A percentile compares a stretch with the other conserved stretches of the same genome.
Evolutionary conservation across 768 basidiomycete genomes (phyloP).

Genomic region (Tephrocybe rancida): DNA sequence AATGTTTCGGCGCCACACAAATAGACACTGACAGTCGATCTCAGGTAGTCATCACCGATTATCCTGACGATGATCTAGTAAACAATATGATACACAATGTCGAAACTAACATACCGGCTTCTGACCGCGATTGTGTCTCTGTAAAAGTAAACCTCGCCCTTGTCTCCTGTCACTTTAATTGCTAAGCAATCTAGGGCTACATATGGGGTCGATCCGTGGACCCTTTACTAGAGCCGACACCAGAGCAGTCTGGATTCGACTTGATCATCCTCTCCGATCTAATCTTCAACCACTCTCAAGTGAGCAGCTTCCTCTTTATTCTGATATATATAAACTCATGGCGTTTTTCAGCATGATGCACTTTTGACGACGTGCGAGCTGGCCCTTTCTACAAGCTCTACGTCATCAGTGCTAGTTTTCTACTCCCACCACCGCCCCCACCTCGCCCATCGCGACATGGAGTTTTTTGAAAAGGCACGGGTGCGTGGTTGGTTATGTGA

Average conservation of each 20-base stretch:
- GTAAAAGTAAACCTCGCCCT: slow-evolving; percentile 24
- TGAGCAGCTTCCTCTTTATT: slow-evolving; percentile 24
- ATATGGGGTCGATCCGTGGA: slow-evolving; percentile 73
- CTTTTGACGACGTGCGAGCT: slow-evolving; percentile 74
- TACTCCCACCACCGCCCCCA: slow-evolving; percentile 90
- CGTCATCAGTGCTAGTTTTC: slow-evolving; percentile 69
- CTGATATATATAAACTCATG: not conserved
- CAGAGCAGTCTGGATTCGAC: slow-evolving; percentile 51
- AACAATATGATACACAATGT: slow-evolving; percentile 79
- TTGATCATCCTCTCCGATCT: slow-evolving; percentile 90
- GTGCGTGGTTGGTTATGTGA: slow-evolving; percentile 73
- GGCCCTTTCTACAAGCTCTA: slow-evolving; percentile 26
- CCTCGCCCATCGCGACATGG: slow-evolving; percentile 79
- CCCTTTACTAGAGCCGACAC: slow-evolving; percentile 39
- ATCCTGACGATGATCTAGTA: slow-evolving; percentile 78
- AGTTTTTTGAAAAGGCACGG: slow-evolving; percentile 73
- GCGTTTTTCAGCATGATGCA: slow-evolving; percentile 71
- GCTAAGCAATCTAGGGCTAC: slow-evolving; percentile 58
- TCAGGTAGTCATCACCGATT: slow-evolving; percentile 89
- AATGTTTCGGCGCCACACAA: not conserved
- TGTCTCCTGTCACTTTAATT: not conserved
- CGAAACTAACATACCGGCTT: slow-evolving; percentile 47
- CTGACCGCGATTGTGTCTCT: slow-evolving; percentile 35
- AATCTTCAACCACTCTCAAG: slow-evolving; percentile 94
- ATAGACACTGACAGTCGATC: not conserved